phyloP scores from a whole-genome alignment of 1,284 basidiomycete genomes.

The Cryptococcus jaspeensis region DNA sequence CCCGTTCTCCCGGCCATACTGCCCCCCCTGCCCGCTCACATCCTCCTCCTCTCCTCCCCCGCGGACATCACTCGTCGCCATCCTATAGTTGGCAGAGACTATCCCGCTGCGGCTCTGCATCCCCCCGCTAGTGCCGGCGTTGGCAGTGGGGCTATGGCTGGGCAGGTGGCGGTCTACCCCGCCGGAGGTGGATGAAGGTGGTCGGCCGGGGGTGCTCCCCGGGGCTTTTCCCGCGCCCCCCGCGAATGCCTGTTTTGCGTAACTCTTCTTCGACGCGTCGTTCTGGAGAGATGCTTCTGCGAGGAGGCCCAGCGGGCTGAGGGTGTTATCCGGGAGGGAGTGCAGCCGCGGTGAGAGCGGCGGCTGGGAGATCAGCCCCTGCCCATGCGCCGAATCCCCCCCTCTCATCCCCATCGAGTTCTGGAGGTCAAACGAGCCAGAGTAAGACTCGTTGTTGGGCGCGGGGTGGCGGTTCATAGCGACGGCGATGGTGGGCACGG shows the following conservation, averaged over 20 bases:
- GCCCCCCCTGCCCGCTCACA: constrained; percentile 6
- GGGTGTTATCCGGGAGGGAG: constrained; percentile 81
- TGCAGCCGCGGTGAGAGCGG: constrained; percentile 72
- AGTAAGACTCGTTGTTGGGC: constrained; percentile 29
- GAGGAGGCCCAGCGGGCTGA: constrained; percentile 85
- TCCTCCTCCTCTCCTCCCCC: constrained; percentile 28
- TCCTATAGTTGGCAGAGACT: constrained; percentile 18
- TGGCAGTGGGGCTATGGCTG: too few species aligned
- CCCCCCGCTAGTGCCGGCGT: too few species aligned
- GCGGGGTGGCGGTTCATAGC: constrained; percentile 28
- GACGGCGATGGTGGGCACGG: constrained; percentile 33
- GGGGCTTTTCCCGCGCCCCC: not conserved
- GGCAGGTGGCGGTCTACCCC: constrained; percentile 3
- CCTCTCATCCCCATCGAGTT: constrained; percentile 20
- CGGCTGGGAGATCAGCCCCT: constrained; percentile 32
- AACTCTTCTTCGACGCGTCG: constrained; percentile 1
- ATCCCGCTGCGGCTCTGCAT: not conserved
- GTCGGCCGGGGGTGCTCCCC: not conserved
- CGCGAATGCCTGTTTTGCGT: too few species aligned
- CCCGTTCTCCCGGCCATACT: constrained; percentile 13
- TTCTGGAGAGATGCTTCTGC: constrained; percentile 90
- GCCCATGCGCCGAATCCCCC: constrained; percentile 33
- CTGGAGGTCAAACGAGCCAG: constrained; percentile 43
- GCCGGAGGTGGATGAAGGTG: not conserved
- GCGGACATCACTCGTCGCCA: constrained; percentile 42